Conservation (phyloP, 352 stramenopile species). For the Phytophthora kernoviae region DNA sequence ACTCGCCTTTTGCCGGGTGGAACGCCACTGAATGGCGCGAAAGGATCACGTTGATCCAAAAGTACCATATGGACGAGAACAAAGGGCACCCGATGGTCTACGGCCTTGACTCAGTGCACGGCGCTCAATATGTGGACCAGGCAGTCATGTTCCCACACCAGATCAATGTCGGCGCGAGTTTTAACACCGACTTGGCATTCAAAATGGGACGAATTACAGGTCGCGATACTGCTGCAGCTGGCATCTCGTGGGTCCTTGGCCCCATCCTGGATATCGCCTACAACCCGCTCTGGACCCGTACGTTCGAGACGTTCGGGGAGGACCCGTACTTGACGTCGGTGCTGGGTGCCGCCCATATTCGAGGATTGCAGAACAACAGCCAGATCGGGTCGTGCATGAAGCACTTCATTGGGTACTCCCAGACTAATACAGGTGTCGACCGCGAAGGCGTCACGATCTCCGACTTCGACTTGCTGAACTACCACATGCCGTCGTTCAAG, state of each 20-base stretch:
- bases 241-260: constrained; percentile 87
- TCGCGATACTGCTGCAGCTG: constrained; percentile 81
- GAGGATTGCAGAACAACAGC: constrained; percentile 75
- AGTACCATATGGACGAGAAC: constrained; percentile 65
- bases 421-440: constrained; percentile 74
- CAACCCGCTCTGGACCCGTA: constrained; percentile 84
- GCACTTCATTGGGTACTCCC: constrained; percentile 84
- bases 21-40: constrained; percentile 54
- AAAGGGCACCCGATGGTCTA: constrained; percentile 72
- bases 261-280: constrained; percentile 84
- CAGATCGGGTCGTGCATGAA: constrained; percentile 83
- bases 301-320: constrained; percentile 94
- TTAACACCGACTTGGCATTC: constrained; percentile 71
- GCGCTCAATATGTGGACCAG: constrained; percentile 81
- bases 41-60: constrained; percentile 70
- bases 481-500: constrained; percentile 77
- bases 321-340: constrained; percentile 73
- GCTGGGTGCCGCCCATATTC: constrained; percentile 71
- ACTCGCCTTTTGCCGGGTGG: constrained; percentile 54
- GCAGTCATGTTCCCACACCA: constrained; percentile 88
- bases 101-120: constrained; percentile 89
- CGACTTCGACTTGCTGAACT: constrained; percentile 77
- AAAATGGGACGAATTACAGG: constrained; percentile 71
- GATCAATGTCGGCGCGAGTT: constrained; percentile 87
- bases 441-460: constrained; percentile 70